phyloP scores from a whole-genome alignment of 2,329 filamentous ascomycete species.

The Aspergillus sp. region DNA sequence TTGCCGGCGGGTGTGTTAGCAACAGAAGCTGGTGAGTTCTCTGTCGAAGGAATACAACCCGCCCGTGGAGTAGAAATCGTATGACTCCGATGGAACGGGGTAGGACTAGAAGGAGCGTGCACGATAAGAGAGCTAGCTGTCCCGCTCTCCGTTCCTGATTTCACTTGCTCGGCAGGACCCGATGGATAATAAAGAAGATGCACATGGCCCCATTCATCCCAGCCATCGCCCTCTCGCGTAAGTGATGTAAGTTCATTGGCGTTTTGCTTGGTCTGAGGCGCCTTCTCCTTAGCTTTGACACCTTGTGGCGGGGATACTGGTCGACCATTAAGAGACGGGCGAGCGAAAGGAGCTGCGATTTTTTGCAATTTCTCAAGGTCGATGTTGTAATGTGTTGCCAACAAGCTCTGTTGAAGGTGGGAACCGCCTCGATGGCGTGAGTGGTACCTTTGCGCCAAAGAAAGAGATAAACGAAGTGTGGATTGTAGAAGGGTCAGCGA shows the following conservation, averaged over 20 bases:
- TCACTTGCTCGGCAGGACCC: conserved; percentile 35
- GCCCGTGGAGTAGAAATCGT: conserved; percentile 58
- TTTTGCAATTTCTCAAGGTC: conserved; percentile 77
- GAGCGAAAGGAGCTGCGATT: conserved; percentile 78
- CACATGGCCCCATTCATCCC: conserved; percentile 79
- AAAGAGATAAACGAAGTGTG: conserved; percentile 76
- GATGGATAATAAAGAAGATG: conserved; percentile 74
- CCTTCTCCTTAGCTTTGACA: conserved; percentile 76
- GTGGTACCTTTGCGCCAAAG: conserved; percentile 89
- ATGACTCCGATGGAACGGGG: conserved; percentile 68
- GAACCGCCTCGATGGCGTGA: conserved; percentile 74
- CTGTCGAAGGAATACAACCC: conserved; percentile 44
- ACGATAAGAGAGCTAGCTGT: conserved; percentile 30
- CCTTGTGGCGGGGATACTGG: conserved; percentile 52
- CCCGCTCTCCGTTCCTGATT: conserved; percentile 29
- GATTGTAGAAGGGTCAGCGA: conserved; percentile 75
- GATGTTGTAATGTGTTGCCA: conserved; percentile 79
- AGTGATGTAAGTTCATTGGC: conserved; percentile 83
- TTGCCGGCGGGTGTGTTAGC: conserved; percentile 35
- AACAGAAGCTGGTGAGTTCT: conserved; percentile 54
- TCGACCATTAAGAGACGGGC: conserved; percentile 58
- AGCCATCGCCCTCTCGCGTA: conserved; percentile 58
- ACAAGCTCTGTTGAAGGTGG: conserved; percentile 68
- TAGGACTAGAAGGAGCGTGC: conserved; percentile 67
- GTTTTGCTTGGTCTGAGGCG: conserved; percentile 56